A percentile compares a stretch with the other conserved stretches of the same genome.
These are phyloP conservation scores for Cyberlindnera veronae DNA, from an alignment of 805 yeast genomes.

Conservation along the genomic window DNA sequence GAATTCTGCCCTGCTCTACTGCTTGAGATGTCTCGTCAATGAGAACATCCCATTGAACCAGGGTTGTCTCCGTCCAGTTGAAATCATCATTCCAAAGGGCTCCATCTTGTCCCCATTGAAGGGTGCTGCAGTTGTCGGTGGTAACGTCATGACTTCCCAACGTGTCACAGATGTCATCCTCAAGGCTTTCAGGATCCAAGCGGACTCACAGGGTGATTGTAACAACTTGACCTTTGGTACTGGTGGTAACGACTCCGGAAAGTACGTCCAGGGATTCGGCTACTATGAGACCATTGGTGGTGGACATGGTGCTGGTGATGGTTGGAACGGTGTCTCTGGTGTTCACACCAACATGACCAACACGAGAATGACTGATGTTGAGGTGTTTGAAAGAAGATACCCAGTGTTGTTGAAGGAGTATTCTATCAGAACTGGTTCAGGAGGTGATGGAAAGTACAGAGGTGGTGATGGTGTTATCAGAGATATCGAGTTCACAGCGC, in stretches of 20 bases:
- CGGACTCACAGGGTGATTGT: constrained; percentile 95
- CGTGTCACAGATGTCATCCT: constrained; percentile 86
- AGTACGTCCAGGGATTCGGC: constrained; percentile 68
- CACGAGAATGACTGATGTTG: constrained; percentile 89
- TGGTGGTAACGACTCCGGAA: constrained; percentile 53
- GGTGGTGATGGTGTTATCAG: constrained; percentile 90
- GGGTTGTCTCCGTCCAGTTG: constrained; percentile 48
- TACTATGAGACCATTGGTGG: constrained; percentile 95
- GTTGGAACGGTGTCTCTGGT: constrained; percentile 85
- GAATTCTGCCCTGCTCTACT: constrained; percentile 83
- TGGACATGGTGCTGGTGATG: constrained; percentile 89
- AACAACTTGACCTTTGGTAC: constrained; percentile 91
- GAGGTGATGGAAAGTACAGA: constrained; percentile 66
- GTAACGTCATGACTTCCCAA: constrained; percentile 93
- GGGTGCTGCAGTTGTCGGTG: constrained; percentile 92
- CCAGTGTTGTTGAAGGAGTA: constrained; percentile 78
- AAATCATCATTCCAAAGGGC: constrained; percentile 58
- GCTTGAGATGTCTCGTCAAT: constrained; percentile 67
- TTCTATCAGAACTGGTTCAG: constrained; percentile 66
- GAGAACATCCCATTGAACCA: constrained; percentile 54
- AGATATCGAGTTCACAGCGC: constrained; percentile 74
- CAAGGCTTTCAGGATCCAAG: constrained; percentile 83
- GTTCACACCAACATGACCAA: constrained; percentile 94
- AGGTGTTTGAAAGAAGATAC: constrained; percentile 81
- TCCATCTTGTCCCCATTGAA: constrained; percentile 69